Conservation (phyloP, 169 alveolate species). For the Babesia sp. region DNA sequence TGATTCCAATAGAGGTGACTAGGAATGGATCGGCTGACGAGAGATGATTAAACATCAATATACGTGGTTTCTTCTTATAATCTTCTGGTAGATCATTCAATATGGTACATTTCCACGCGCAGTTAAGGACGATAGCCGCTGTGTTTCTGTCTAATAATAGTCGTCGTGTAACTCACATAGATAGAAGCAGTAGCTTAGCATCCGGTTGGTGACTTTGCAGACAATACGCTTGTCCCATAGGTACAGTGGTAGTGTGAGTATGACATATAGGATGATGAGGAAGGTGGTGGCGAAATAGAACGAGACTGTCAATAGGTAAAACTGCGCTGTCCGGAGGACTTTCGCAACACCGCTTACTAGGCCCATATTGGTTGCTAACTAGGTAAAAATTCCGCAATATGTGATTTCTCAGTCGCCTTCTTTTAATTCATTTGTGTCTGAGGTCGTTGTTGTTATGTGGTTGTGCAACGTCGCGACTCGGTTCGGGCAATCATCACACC, state of each 20-base stretch:
- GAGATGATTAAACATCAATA: constrained; percentile 55
- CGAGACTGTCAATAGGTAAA: constrained; percentile 2
- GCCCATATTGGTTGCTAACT: constrained; percentile 10
- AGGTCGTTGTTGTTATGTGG: too few relatives aligned
- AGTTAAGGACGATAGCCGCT: constrained; percentile 28
- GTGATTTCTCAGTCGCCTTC: too few relatives aligned
- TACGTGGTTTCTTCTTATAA: constrained; percentile 17
- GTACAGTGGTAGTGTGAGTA: constrained; percentile 14
- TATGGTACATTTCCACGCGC: constrained; percentile 31
- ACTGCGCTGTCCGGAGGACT: constrained; percentile 16
- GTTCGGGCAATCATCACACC: too few relatives aligned
- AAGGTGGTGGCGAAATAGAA: background rate
- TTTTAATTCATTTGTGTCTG: too few relatives aligned
- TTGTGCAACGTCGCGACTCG: too few relatives aligned
- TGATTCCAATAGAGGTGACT: constrained; percentile 15
- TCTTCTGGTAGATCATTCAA: constrained; percentile 43
- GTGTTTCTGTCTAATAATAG: background rate
- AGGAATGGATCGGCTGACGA: constrained; percentile 44
- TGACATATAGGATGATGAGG: background rate
- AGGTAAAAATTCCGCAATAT: too few relatives aligned
- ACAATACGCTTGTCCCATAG: constrained; percentile 11
- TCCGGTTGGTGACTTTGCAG: constrained; percentile 18
- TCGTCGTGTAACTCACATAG: constrained; percentile 1
- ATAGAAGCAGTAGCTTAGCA: background rate
- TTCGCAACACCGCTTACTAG: background rate